Percentiles rank a stretch among this genome's conserved stretches.
Conservation (phyloP, 1,284 basidiomycete genomes). For the Microbotryum violaceum region DNA sequence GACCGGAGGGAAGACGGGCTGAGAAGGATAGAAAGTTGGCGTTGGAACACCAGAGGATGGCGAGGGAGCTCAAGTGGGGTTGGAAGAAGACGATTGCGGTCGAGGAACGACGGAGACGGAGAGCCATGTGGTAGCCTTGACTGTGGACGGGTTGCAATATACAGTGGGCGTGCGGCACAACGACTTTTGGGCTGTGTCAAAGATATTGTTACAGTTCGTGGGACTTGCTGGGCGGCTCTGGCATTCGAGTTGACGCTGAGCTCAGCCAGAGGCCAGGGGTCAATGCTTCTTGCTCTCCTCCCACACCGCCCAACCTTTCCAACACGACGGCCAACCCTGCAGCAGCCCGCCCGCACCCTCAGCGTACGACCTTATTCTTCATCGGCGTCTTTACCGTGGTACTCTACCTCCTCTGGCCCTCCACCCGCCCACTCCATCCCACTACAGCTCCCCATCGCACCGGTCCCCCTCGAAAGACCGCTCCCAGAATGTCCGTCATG, state of each 20-base stretch:
- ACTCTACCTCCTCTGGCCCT: background rate
- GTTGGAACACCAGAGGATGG: slow-evolving; percentile 1
- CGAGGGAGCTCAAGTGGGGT: slow-evolving; percentile 15
- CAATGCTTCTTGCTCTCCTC: no score
- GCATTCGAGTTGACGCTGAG: background rate
- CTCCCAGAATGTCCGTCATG: background rate
- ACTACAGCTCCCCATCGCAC: background rate
- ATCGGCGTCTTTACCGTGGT: background rate
- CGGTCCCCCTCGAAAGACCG: background rate
- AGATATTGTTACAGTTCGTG: background rate
- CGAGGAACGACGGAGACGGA: slow-evolving; percentile 24
- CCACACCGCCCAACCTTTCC: no score
- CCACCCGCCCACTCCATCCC: slow-evolving; percentile 3
- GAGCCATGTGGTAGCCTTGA: slow-evolving; percentile 15
- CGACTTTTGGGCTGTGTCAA: background rate
- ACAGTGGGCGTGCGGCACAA: background rate
- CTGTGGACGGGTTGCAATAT: background rate
- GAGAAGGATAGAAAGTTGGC: slow-evolving; percentile 7
- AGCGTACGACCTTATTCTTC: background rate
- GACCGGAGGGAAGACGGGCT: slow-evolving; percentile 6
- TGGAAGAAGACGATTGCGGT: slow-evolving; percentile 27
- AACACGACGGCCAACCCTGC: no score
- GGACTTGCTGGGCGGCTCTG: background rate
- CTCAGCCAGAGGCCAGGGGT: background rate
- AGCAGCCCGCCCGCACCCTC: background rate